These are phyloP conservation scores for Fusarium piperis DNA, from an alignment of 2,329 filamentous ascomycete genomes.

Conservation along the genomic window DNA sequence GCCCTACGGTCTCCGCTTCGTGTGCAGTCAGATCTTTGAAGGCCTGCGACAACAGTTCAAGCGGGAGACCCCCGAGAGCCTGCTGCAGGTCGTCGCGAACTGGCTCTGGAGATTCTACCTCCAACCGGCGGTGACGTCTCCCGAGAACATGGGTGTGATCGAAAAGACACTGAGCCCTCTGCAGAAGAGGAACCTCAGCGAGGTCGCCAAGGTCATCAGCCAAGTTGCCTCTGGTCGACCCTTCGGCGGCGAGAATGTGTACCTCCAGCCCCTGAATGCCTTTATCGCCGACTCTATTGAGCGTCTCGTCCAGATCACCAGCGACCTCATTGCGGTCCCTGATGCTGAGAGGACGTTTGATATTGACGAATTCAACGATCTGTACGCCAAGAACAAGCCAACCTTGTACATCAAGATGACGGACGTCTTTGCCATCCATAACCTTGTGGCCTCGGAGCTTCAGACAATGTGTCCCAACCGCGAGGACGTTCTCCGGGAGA, in stretches of 20 bases:
- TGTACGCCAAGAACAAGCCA: conserved; percentile 95
- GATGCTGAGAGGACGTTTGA: conserved; percentile 93
- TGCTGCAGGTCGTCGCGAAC: conserved; percentile 85
- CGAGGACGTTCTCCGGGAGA: conserved; percentile 90
- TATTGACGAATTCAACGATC: conserved; percentile 98
- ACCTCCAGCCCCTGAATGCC: conserved; percentile 92
- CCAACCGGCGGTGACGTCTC: conserved; percentile 86
- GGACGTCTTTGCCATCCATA: conserved; percentile 96
- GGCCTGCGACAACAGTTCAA: conserved; percentile 80
- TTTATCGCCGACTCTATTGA: conserved; percentile 89
- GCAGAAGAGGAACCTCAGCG: conserved; percentile 90
- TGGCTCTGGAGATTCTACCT: conserved; percentile 97
- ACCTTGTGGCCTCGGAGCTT: conserved; percentile 83
- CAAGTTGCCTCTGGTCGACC: conserved; percentile 89
- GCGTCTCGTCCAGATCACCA: conserved; percentile 79
- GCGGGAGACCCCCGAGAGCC: conserved; percentile 77
- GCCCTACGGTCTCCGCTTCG: conserved; percentile 91
- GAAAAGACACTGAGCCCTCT: conserved; percentile 89
- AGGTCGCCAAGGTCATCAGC: conserved; percentile 90
- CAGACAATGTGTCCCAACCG: conserved; percentile 78
- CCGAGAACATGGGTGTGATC: conserved; percentile 91
- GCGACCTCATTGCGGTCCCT: conserved; percentile 81
- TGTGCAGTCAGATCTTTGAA: conserved; percentile 87
- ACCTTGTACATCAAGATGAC: conserved; percentile 99
- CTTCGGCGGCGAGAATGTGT: conserved; percentile 95